Conservation (phyloP, 1,139 yeast genomes). For the Pichia sp. region DNA sequence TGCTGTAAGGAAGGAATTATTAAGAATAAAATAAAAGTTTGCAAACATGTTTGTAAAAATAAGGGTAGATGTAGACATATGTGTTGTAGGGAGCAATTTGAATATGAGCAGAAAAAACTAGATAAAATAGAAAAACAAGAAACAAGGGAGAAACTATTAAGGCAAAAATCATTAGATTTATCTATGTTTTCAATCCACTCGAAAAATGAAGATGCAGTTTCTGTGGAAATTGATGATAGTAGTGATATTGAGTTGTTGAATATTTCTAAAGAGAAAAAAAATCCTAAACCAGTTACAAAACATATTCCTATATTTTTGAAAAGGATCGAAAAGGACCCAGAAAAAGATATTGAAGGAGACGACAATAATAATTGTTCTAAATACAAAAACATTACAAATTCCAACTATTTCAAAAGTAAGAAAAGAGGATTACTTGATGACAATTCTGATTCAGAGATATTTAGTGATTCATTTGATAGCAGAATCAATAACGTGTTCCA, state of each 20-base stretch:
- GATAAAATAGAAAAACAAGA: not conserved
- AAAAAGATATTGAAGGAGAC: not conserved
- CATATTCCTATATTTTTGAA: not conserved
- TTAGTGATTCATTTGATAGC: conserved; percentile 9
- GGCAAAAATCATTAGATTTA: conserved; percentile 6
- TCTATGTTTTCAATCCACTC: not conserved
- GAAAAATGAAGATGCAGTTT: not conserved
- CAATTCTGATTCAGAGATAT: conserved; percentile 5
- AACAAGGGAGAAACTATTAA: conserved; percentile 6
- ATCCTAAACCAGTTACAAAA: not conserved
- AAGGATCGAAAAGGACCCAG: not conserved
- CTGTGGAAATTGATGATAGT: not conserved
- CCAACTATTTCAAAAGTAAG: conserved; percentile 1
- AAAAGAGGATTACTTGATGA: conserved; percentile 9
- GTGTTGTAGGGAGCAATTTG: conserved; percentile 34
- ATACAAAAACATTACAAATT: not conserved
- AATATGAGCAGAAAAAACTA: not conserved
- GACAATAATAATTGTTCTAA: not conserved
- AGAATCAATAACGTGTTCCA: conserved; percentile 7
- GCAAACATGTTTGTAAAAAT: conserved; percentile 38
- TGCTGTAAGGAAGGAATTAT: conserved; percentile 41
- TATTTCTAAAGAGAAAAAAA: not conserved
- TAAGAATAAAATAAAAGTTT: conserved; percentile 19
- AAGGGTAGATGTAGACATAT: conserved; percentile 36
- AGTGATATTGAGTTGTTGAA: not conserved